Conservation (phyloP, 1,139 yeast genomes). For the Hyphopichia pseudoburtonii region DNA sequence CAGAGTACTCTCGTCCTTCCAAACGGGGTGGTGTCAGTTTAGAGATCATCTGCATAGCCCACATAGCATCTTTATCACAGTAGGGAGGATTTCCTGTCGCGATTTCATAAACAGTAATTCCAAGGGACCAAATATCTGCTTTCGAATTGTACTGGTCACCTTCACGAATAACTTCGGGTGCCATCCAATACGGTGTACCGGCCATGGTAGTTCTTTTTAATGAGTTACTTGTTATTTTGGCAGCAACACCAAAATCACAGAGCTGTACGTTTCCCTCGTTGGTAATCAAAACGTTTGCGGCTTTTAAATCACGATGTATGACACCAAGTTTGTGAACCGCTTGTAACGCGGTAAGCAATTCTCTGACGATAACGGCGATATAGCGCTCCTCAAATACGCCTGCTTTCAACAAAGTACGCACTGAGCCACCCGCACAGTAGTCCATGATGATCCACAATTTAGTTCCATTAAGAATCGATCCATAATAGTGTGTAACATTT, state of each 20-base stretch:
- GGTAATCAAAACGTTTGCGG: slow-evolving; percentile 88
- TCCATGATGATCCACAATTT: slow-evolving; percentile 98
- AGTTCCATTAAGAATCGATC: slow-evolving; percentile 82
- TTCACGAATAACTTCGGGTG: slow-evolving; percentile 95
- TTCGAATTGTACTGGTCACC: slow-evolving; percentile 83
- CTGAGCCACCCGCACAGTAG: slow-evolving; percentile 94
- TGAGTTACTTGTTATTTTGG: slow-evolving; percentile 78
- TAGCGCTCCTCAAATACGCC: slow-evolving; percentile 86
- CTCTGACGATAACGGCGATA: slow-evolving; percentile 79
- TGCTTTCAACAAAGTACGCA: slow-evolving; percentile 81
- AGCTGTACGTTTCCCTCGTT: slow-evolving; percentile 88
- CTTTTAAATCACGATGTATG: slow-evolving; percentile 93
- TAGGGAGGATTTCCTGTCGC: slow-evolving; percentile 98
- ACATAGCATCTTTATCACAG: slow-evolving; percentile 89
- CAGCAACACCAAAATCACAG: slow-evolving; percentile 98
- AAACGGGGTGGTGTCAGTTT: slow-evolving; percentile 91
- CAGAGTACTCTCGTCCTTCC: slow-evolving; percentile 84
- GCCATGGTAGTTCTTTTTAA: slow-evolving; percentile 91
- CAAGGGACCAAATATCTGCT: slow-evolving; percentile 93
- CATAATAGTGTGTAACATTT: slow-evolving; percentile 90
- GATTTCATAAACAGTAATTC: slow-evolving; percentile 90
- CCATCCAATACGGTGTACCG: slow-evolving; percentile 99
- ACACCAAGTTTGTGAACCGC: slow-evolving; percentile 88
- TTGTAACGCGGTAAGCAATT: slow-evolving; percentile 71
- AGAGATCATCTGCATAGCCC: slow-evolving; percentile 93